Percentiles rank a stretch among this genome's conserved stretches.
Conservation (phyloP, 306 rosid genomes). For the Prunus fruticosa region DNA sequence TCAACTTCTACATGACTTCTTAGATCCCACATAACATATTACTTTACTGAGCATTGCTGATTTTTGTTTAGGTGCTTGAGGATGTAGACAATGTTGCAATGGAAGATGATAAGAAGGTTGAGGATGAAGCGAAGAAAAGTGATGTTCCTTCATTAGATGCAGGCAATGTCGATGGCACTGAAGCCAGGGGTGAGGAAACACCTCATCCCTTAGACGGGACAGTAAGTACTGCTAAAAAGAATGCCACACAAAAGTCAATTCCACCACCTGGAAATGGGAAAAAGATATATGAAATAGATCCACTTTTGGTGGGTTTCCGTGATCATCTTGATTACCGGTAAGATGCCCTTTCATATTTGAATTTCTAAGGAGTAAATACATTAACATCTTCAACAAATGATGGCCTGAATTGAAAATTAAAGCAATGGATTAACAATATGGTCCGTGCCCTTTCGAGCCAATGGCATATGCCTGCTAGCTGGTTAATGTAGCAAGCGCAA, state of each 20-base stretch:
- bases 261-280: constrained; percentile 80
- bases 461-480: background rate
- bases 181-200: constrained; percentile 38
- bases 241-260: constrained; percentile 40
- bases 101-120: constrained; percentile 38
- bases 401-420: constrained; percentile 5
- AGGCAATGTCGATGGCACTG: constrained; percentile 31
- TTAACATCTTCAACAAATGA: constrained; percentile 15
- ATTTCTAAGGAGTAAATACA: constrained; percentile 4
- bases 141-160: constrained; percentile 29
- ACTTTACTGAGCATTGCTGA: constrained; percentile 16
- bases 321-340: constrained; percentile 93
- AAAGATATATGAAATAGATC: constrained; percentile 80
- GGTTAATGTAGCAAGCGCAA: background rate
- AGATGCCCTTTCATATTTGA: constrained; percentile 24
- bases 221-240: constrained; percentile 23
- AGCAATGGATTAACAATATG: background rate
- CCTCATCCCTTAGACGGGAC: constrained; percentile 31
- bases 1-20: constrained; percentile 1
- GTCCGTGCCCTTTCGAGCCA: background rate
- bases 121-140: constrained; percentile 21
- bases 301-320: constrained; percentile 45
- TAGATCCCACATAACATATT: constrained; percentile 8
- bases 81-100: constrained; percentile 44
- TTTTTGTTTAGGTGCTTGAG: constrained; percentile 38